Evolutionary conservation across 805 yeast species (phyloP), one percentile per base, ranked within the genome.

Genomic region (Grigorovia transvaalensis): DNA sequence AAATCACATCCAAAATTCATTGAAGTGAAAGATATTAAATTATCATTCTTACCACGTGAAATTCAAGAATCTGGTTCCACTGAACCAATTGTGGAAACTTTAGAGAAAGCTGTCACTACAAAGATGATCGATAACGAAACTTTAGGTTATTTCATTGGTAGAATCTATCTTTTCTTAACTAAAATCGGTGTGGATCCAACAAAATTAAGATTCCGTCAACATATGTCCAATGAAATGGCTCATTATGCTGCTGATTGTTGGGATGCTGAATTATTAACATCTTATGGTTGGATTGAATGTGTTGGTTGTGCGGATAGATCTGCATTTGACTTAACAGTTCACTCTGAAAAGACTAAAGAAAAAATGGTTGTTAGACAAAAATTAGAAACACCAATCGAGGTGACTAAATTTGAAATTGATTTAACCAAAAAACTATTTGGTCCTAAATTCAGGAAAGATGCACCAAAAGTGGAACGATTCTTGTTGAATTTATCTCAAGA

Each of bases 261-360:
- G 99, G 99, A 93, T 74, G 97, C 96, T 58, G 99, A 93, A 76
- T 77, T 93, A 64, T 83, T 86, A 62, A 84, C 96, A 45, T 88
- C 96, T 38, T 93, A 88, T 64, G 99, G 99, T 63, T 93, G 99
- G 99, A 87, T 93, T 63, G 99, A 93, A 76, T 95, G 99, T 82
- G 97, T 93, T 68, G 99, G 99, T 60, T 93, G 98, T 76, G 99
- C 99, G 58, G 99, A 93, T 74, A 83, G 99, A 76, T 87, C 96
- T 46, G 99, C 99, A 44, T 93, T 88, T 68, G 99, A 93, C 74
- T 80, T 93, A 71, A 79, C 91, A 48, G 99, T 95, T 55, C 99
- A 93, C 69, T 73, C 97, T 46, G 93, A 91, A 52, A 86, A 87
- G 72, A 93, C 99, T 53, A 88, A 88, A 72, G 96, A 88, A 74